Evolutionary conservation across 768 basidiomycete species (phyloP), one percentile per base, ranked within the genome.

Genomic region (Hysterangium stoloniferum): DNA sequence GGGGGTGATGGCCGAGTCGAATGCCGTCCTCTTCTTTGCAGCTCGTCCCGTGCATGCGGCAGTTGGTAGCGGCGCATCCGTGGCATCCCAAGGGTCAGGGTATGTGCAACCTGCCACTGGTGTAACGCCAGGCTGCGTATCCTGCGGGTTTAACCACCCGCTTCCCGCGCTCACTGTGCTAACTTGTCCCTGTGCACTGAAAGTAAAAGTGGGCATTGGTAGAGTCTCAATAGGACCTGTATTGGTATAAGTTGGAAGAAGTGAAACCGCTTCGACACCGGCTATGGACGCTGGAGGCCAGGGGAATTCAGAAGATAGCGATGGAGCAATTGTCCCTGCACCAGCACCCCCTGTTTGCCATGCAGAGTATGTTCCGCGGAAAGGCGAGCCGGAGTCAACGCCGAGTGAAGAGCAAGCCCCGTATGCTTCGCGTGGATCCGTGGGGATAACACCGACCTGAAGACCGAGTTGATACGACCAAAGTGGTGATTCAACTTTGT

Each of bases 381-480:
- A 85, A 5, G 61, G 64, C 5, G 63, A 58, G 9, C 63, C 65
- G 4, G 65, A 45, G 5, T 33, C 28, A 51, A 68, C 67, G 19
- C 78, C 82, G 12, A 84, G 64, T 65, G 4, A 51, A 31, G 34
- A 58, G 62, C 92, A 96, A 36, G 73, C 63, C 59, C 92, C 89
- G n/a, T 71, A 54, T 22, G 79, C 75, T 4, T 57, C 64, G 37
- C 87, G 71, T 15, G 88, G 88, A 71, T 92, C 84, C 1, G 63
- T 61, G 6, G 89, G 86, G 33, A 90, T 78, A 81, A 84, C 90
- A 25, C 88, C 90, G 47, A 85, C 71, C 52, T 76, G 68, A 42
- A 91, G 77, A 7, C 79, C 74, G 61, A 83, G 77, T 59, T 78
- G 66, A 67, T 86, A 86, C 17, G 79, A 80, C 85, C 85, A 87